Evolutionary conservation across 2,329 filamentous ascomycete species (phyloP).

Genomic region (Coniosporium tulheliwenetii): DNA sequence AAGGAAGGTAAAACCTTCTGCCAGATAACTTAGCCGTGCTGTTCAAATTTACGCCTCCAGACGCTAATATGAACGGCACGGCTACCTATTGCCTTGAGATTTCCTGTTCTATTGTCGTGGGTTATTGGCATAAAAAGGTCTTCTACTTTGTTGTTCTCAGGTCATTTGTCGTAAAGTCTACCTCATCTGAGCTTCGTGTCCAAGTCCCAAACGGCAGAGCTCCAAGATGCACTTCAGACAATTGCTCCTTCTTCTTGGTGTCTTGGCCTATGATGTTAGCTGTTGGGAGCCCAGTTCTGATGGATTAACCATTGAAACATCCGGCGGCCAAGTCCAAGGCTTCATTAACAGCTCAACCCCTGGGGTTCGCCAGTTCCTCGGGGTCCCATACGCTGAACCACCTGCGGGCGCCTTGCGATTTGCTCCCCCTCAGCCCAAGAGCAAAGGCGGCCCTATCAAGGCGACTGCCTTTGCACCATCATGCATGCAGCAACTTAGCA

Average conservation of each 20-base stretch:
- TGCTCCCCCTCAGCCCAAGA: neutral
- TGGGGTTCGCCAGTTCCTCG: conserved; percentile 22
- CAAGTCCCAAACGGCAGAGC: neutral
- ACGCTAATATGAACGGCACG: too few species aligned
- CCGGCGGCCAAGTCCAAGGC: neutral
- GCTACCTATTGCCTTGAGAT: too few species aligned
- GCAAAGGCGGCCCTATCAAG: neutral
- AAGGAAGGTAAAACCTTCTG: too few species aligned
- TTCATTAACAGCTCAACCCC: conserved; percentile 1
- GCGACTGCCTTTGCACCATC: conserved; percentile 3
- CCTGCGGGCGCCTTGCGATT: conserved; percentile 39
- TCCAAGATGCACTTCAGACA: neutral
- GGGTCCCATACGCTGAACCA: conserved; percentile 42
- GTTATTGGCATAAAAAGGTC: too few species aligned
- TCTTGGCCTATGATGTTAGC: neutral
- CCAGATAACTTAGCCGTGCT: too few species aligned
- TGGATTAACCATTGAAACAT: neutral
- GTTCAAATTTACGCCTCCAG: too few species aligned
- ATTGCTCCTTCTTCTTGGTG: neutral
- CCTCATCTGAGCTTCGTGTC: too few species aligned
- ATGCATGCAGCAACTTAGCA: conserved; percentile 6
- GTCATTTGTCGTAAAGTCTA: too few species aligned
- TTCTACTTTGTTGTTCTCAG: too few species aligned
- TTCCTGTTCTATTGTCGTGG: too few species aligned
- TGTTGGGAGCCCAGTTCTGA: neutral